A percentile compares a stretch with the other conserved stretches of the same genome.
phyloP scores from a whole-genome alignment of 1,284 basidiomycete genomes.

The Tilletia indica region DNA sequence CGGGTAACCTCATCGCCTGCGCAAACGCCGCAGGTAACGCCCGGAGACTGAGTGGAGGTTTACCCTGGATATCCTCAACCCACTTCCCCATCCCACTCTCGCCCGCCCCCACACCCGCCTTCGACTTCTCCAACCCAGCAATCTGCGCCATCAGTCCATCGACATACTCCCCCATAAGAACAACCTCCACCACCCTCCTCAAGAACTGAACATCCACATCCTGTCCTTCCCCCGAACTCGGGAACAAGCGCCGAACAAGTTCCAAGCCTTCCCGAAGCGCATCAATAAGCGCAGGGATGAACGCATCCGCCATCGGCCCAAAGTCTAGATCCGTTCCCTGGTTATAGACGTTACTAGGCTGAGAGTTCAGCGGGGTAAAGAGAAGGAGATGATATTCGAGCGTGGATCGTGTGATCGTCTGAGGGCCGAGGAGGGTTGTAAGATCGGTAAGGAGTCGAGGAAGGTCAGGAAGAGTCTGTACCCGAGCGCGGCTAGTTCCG shows the following conservation, averaged over 20 bases:
- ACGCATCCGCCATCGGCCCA: constrained; percentile 52
- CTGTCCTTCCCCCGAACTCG: constrained; percentile 70
- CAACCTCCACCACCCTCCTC: constrained; percentile 67
- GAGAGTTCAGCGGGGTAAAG: constrained; percentile 15
- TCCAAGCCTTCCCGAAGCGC: constrained; percentile 73
- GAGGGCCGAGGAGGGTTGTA: constrained; percentile 20
- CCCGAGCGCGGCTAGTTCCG: background rate
- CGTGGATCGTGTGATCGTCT: constrained; percentile 8
- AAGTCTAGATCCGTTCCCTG: constrained; percentile 19
- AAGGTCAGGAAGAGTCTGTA: background rate
- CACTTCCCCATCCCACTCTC: constrained; percentile 25
- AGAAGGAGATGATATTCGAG: constrained; percentile 19
- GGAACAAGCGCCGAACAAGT: constrained; percentile 80
- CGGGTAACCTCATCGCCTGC: constrained; percentile 82
- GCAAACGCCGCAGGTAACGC: constrained; percentile 85
- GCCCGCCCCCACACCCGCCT: background rate
- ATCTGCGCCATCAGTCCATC: constrained; percentile 6
- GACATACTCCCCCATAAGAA: constrained; percentile 4
- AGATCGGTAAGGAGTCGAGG: constrained; percentile 23
- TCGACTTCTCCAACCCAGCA: background rate
- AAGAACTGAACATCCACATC: constrained; percentile 73
- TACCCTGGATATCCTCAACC: constrained; percentile 53
- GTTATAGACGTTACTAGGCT: constrained; percentile 16
- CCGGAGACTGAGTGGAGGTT: constrained; percentile 63
- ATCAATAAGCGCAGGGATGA: constrained; percentile 69